Percentiles rank a stretch among this genome's conserved stretches.
Conservation (phyloP, 148 eudicot genomes). For the Diospyros kaki region DNA sequence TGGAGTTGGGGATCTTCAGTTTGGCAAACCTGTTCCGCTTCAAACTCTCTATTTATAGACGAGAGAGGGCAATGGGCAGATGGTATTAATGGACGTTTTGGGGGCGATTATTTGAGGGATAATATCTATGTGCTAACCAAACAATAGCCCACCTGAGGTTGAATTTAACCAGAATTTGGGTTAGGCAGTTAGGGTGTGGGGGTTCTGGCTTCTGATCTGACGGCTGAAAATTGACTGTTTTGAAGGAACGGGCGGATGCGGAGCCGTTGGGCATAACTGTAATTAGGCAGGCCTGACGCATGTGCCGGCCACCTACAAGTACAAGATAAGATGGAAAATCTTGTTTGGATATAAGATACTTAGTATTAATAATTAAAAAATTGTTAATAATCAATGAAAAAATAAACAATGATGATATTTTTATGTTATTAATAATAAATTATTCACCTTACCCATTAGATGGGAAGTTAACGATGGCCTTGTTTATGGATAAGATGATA, state of each 20-base stretch:
- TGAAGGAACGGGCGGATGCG: conserved; percentile 1
- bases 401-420: too few species aligned
- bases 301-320: too few species aligned
- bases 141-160: neutral
- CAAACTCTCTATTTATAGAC: conserved; percentile 26
- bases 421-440: too few species aligned
- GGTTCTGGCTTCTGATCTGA: conserved; percentile 11
- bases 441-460: too few species aligned
- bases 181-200: neutral
- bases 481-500: too few species aligned
- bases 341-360: too few species aligned
- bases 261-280: neutral
- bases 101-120: neutral
- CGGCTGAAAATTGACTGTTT: neutral
- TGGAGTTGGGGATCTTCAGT: conserved; percentile 32
- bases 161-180: neutral
- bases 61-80: neutral
- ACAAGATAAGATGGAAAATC: too few species aligned
- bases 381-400: too few species aligned
- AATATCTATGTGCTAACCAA: neutral
- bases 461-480: too few species aligned
- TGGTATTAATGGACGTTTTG: neutral
- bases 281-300: too few species aligned
- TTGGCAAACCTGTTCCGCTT: conserved; percentile 35
- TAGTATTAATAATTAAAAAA: too few species aligned